Conservation (phyloP, 352 stramenopile species). For the Phytopythium ostracodes region DNA sequence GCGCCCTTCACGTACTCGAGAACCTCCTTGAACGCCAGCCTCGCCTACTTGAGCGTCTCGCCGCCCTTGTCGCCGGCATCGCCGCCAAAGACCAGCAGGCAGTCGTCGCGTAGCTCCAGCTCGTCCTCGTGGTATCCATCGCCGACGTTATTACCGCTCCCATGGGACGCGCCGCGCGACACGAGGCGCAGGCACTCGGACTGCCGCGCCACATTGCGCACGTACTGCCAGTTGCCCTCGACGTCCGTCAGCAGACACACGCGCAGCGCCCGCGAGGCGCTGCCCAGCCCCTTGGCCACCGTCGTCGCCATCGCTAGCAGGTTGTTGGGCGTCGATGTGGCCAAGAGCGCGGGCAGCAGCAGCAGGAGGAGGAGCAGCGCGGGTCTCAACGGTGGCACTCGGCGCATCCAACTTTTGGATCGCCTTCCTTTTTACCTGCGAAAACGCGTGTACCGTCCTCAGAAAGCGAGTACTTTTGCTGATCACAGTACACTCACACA, state of each 20-base stretch:
- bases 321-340: not conserved
- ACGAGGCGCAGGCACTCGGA: conserved; percentile 55
- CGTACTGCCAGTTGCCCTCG: conserved; percentile 79
- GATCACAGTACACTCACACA: not conserved
- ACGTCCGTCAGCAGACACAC: conserved; percentile 77
- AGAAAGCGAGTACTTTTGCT: not conserved
- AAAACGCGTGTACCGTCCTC: not conserved
- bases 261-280: conserved; percentile 18
- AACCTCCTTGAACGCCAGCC: too few relatives aligned
- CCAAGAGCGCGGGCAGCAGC: not conserved
- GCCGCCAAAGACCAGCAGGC: conserved; percentile 87
- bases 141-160: not conserved
- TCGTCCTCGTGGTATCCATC: conserved; percentile 24
- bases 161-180: not conserved
- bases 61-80: conserved; percentile 90
- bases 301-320: not conserved
- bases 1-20: too few relatives aligned
- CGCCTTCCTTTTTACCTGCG: not conserved
- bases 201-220: conserved; percentile 56
- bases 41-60: conserved; percentile 69
- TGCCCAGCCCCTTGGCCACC: not conserved
- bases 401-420: not conserved
- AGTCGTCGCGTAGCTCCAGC: conserved; percentile 64
- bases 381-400: not conserved
- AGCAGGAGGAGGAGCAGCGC: not conserved